phyloP scores from a whole-genome alignment of 345 rosid species.

The Cardamine chenopodiifolia region DNA sequence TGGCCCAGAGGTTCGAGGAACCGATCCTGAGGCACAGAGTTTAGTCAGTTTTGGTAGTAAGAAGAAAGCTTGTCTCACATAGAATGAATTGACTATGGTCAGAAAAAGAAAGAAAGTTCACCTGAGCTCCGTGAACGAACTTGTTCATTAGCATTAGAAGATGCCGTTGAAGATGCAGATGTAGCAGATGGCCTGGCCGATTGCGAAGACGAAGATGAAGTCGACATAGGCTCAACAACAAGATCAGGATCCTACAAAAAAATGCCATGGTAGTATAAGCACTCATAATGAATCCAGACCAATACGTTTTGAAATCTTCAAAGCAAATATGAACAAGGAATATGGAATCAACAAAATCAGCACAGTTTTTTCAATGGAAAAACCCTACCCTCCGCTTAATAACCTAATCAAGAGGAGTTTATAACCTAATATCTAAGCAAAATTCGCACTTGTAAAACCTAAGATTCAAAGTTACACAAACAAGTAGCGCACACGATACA shows the following conservation, averaged over 20 bases:
- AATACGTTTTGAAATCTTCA: background rate
- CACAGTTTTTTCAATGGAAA: conserved; percentile 6
- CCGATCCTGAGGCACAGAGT: conserved; percentile 56
- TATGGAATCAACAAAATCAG: background rate
- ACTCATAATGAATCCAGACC: conserved; percentile 5
- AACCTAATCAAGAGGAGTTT: conserved; percentile 9
- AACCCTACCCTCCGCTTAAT: background rate
- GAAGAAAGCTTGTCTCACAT: background rate
- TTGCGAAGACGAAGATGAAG: conserved; percentile 63
- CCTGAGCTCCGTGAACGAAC: conserved; percentile 65
- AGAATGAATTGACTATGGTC: background rate
- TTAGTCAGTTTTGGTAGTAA: conserved; percentile 1
- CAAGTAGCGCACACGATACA: conserved; percentile 8
- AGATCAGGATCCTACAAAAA: conserved; percentile 77
- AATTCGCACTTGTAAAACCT: background rate
- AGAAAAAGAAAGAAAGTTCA: conserved; percentile 12
- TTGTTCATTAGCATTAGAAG: conserved; percentile 53
- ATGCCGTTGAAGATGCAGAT: conserved; percentile 55
- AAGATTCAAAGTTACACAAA: conserved; percentile 11
- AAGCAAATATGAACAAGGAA: conserved; percentile 4
- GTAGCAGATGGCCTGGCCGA: conserved; percentile 60
- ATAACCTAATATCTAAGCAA: too few relatives aligned
- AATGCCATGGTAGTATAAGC: conserved; percentile 25
- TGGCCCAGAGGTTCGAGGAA: conserved; percentile 63
- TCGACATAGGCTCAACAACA: conserved; percentile 82